Evolutionary conservation across 805 yeast species (phyloP).

Genomic region (Naumovozyma dairenensis): DNA sequence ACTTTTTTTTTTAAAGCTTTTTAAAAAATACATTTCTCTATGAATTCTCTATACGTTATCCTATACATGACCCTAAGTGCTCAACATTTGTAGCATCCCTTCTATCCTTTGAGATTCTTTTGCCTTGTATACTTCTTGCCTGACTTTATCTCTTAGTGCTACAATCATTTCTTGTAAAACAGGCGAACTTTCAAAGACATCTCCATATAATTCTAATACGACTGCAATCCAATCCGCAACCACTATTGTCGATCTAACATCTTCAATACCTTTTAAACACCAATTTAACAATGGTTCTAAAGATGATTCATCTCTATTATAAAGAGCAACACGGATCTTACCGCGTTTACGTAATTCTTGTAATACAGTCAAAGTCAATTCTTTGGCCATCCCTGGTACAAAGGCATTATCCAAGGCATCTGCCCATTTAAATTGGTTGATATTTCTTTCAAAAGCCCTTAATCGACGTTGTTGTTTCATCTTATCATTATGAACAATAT

Average conservation of each 20-base stretch:
- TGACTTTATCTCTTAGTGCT: slow-evolving; percentile 51
- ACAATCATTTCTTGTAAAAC: slow-evolving; percentile 64
- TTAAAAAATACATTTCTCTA: too few relatives aligned
- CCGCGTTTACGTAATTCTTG: slow-evolving; percentile 84
- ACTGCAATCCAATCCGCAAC: slow-evolving; percentile 71
- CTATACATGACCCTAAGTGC: slow-evolving; percentile 27
- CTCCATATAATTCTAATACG: slow-evolving; percentile 63
- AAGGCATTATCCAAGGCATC: slow-evolving; percentile 89
- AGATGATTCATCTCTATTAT: slow-evolving; percentile 75
- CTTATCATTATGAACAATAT: slow-evolving; percentile 53
- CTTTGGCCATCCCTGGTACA: slow-evolving; percentile 66
- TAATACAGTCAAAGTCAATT: slow-evolving; percentile 70
- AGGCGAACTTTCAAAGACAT: slow-evolving; percentile 62
- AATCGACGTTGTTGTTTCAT: slow-evolving; percentile 50
- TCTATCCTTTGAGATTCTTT: slow-evolving; percentile 81
- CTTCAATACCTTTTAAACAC: slow-evolving; percentile 70
- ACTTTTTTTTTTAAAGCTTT: too few relatives aligned
- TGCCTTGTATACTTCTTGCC: slow-evolving; percentile 63
- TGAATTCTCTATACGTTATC: too few relatives aligned
- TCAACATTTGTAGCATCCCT: slow-evolving; percentile 86
- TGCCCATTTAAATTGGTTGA: slow-evolving; percentile 83
- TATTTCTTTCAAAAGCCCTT: slow-evolving; percentile 70
- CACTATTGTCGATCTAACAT: slow-evolving; percentile 52
- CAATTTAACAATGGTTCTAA: slow-evolving; percentile 81
- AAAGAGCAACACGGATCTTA: slow-evolving; percentile 70